These are phyloP conservation scores for Ceriops tagal DNA, from an alignment of 345 rosid genomes.

Conservation along the genomic window DNA sequence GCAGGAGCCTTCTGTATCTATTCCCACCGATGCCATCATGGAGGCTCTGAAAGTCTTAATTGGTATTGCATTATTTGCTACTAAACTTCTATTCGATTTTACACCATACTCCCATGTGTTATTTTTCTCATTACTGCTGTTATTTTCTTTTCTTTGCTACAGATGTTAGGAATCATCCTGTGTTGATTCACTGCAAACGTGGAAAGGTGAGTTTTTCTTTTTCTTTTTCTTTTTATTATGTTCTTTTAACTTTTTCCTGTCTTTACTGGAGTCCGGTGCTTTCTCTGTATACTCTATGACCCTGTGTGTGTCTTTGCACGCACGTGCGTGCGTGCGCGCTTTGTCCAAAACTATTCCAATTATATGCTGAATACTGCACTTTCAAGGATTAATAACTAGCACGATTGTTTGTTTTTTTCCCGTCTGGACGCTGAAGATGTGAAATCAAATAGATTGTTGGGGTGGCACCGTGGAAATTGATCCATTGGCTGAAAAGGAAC, in stretches of 20 bases:
- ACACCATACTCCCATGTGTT: neutral
- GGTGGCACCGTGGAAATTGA: too few species aligned
- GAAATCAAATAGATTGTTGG: too few species aligned
- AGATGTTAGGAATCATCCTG: conserved; percentile 86
- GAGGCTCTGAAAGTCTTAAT: conserved; percentile 66
- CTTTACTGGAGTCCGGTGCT: neutral
- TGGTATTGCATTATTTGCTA: conserved; percentile 37
- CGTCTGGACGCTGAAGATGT: too few species aligned
- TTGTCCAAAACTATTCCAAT: too few species aligned
- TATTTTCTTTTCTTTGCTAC: conserved; percentile 7
- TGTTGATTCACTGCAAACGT: conserved; percentile 82
- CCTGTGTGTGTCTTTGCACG: neutral
- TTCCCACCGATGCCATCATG: conserved; percentile 53
- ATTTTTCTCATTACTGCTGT: neutral
- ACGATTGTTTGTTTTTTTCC: too few species aligned
- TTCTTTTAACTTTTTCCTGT: neutral
- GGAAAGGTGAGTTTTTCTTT: conserved; percentile 57
- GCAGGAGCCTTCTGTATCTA: conserved; percentile 58
- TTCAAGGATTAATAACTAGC: too few species aligned
- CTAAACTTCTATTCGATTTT: neutral
- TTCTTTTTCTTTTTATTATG: neutral
- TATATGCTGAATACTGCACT: too few species aligned
- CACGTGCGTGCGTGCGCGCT: too few species aligned
- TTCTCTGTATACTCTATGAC: neutral
- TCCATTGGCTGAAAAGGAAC: too few species aligned